Percentiles rank a stretch among this genome's conserved stretches.
phyloP scores from a whole-genome alignment of 2,329 filamentous ascomycete genomes.

The Penicillium sclerotiorum region DNA sequence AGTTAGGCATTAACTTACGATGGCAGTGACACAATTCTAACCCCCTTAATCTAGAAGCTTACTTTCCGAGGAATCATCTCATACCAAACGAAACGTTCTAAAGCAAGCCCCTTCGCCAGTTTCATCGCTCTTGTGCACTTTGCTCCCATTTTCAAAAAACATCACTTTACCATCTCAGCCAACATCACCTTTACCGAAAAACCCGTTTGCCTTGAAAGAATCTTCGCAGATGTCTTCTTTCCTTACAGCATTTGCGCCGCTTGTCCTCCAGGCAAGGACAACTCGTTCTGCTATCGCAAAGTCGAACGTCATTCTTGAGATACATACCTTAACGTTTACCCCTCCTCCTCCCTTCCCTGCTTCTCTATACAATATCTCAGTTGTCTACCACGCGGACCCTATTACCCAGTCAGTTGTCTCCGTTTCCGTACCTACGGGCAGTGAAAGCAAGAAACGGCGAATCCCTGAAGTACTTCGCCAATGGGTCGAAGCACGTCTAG shows the following conservation, averaged over 20 bases:
- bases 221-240: constrained; percentile 65
- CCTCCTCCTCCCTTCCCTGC: constrained; percentile 40
- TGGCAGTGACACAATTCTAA: neutral
- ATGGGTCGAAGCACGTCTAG: constrained; percentile 40
- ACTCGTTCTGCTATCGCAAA: constrained; percentile 23
- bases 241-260: constrained; percentile 70
- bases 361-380: constrained; percentile 34
- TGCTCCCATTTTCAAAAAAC: constrained; percentile 44
- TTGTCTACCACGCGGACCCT: constrained; percentile 39
- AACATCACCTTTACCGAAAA: constrained; percentile 57
- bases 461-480: constrained; percentile 33
- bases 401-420: constrained; percentile 39
- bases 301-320: constrained; percentile 30
- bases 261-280: constrained; percentile 54
- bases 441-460: constrained; percentile 20
- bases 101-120: constrained; percentile 29
- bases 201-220: constrained; percentile 62
- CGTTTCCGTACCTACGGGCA: constrained; percentile 28
- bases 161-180: constrained; percentile 22
- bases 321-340: constrained; percentile 39
- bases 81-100: constrained; percentile 23
- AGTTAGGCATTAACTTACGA: constrained; percentile 15
- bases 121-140: constrained; percentile 42
- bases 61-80: constrained; percentile 32
- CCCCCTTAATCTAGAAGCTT: constrained; percentile 26